Conservation (phyloP, 345 rosid species). For the Hibiscus tridactylites region DNA sequence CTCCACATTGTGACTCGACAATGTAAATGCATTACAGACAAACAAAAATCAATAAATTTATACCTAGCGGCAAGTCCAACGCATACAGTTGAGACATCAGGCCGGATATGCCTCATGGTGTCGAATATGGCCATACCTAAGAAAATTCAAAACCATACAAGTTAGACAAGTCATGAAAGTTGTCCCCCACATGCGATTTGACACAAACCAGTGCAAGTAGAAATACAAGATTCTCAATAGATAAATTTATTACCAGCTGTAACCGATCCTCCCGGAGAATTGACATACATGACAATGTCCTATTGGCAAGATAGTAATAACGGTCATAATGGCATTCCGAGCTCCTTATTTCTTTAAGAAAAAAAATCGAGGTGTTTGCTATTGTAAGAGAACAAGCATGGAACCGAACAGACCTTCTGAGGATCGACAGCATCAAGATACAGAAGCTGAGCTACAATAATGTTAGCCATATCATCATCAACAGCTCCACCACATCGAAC, state of each 20-base stretch:
- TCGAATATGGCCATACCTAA: slow-evolving; percentile 93
- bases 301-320: slow-evolving; percentile 25
- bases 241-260: slow-evolving; percentile 64
- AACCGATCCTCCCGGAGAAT: slow-evolving; percentile 98
- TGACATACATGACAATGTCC: slow-evolving; percentile 94
- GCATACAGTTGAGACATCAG: slow-evolving; percentile 91
- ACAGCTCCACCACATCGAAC: slow-evolving; percentile 96
- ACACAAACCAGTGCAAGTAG: background rate
- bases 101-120: slow-evolving; percentile 90
- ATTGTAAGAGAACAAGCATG: background rate
- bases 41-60: background rate
- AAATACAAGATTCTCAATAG: background rate
- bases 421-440: slow-evolving; percentile 96
- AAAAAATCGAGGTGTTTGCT: background rate
- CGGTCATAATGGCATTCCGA: background rate
- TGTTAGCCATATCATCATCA: slow-evolving; percentile 94
- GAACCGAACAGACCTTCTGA: slow-evolving; percentile 43
- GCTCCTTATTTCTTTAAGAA: background rate
- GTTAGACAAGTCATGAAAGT: slow-evolving; percentile 1
- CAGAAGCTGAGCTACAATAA: slow-evolving; percentile 88
- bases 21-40: background rate
- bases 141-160: slow-evolving; percentile 10
- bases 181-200: background rate
- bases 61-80: slow-evolving; percentile 98
- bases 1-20: background rate